These are phyloP conservation scores for Pseudogymnoascus sp. DNA, from an alignment of 2,329 filamentous ascomycete species.

Conservation along the genomic window DNA sequence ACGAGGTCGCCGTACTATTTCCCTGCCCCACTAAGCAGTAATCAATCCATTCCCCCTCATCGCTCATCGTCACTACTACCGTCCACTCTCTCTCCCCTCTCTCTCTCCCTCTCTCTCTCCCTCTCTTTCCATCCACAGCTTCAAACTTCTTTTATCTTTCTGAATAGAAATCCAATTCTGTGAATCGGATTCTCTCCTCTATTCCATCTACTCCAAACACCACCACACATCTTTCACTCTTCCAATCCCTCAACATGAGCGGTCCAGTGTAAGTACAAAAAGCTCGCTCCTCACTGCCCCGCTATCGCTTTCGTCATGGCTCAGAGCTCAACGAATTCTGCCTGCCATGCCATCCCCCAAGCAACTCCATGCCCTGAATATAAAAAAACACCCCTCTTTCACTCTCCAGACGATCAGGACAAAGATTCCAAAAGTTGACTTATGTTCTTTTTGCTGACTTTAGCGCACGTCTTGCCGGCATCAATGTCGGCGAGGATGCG, in stretches of 20 bases:
- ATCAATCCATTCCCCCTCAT: background rate
- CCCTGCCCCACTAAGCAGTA: background rate
- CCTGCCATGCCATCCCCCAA: conserved; percentile 9
- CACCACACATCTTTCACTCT: background rate
- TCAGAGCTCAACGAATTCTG: conserved; percentile 9
- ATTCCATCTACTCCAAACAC: background rate
- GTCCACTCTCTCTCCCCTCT: background rate
- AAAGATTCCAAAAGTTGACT: conserved; percentile 17
- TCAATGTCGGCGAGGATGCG: conserved; percentile 56
- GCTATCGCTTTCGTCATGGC: conserved; percentile 22
- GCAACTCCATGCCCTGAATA: background rate
- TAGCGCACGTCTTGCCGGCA: conserved; percentile 67
- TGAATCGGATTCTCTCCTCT: background rate
- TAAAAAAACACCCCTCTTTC: conserved; percentile 13
- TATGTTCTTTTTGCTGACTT: conserved; percentile 28
- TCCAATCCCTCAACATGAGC: conserved; percentile 22
- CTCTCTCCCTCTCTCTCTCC: background rate
- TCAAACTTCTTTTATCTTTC: background rate
- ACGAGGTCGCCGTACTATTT: conserved; percentile 3
- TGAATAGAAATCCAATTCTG: conserved; percentile 5
- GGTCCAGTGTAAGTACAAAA: conserved; percentile 51
- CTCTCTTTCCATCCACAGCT: background rate
- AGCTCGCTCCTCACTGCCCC: conserved; percentile 28
- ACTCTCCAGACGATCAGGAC: background rate
- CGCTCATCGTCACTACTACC: background rate